Evolutionary conservation across 2,329 filamentous ascomycete species (phyloP), one percentile per base, ranked within the genome.

Genomic region (Septoria petroselini): DNA sequence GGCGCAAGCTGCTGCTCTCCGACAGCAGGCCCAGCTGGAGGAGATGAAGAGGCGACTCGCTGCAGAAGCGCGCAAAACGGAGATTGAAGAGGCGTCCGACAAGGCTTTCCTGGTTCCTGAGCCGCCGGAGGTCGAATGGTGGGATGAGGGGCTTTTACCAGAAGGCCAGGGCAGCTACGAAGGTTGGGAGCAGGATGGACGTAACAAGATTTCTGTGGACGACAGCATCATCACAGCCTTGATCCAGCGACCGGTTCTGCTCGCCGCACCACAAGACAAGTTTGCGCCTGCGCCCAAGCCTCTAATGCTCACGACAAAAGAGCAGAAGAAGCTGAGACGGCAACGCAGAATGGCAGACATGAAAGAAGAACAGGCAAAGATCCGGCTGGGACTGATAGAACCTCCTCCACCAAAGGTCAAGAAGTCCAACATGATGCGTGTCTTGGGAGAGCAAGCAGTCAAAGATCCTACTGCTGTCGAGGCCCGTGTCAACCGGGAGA

Each of bases 381-480:
- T 97, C 55, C 81, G 91, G 51, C 76, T 98, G 8, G 93, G 93
- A 15, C 78, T 98, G 11, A 85, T 91, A 53, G 89, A 91, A 2
- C 88, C 91, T 15, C 90, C 91, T 21, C 86, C 91, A 19, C 91
- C 93, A 8, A 98, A 97, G 71, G 89, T 98, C 60, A 97, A 96
- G 73, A 94, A 94, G 70, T 88, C 86, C 50, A 98, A 98, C 69
- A 80, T 98, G 66, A 98, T 98, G 93, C 85, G 91, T 50, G 93
- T 98, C 23, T 78, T 96, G 48, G 93, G 93, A 55, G 89, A 96
- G 66, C 85, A 89, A 70, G 85, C 85, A 14, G 91, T 98, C 59
- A 94, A 95, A 66, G 93, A 98, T 70, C 93, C 93, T 5, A 98
- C 94, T 0, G 93, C 93, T 3, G 93, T 98, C 38, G 93, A 98